Percentiles rank a stretch among this genome's conserved stretches.
Conservation (phyloP, 1,284 basidiomycete species). For the Mycena citricolor region DNA sequence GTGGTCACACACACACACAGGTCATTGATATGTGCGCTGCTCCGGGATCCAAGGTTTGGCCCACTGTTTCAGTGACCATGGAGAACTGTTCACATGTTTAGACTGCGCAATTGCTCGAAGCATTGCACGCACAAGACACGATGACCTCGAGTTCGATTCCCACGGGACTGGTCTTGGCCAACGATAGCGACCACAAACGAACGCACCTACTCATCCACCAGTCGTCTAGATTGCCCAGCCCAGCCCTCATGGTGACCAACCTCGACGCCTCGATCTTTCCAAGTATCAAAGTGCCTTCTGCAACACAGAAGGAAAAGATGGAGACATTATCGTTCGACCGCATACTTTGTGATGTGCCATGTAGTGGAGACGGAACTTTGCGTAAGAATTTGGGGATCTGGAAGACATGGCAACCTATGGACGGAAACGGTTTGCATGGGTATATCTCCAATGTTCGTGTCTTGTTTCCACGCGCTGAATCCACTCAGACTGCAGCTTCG, state of each 20-base stretch:
- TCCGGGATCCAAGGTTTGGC: constrained; percentile 88
- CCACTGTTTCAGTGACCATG: not conserved
- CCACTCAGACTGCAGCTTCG: constrained; percentile 79
- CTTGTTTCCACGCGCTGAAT: constrained; percentile 1
- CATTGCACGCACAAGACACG: constrained; percentile 73
- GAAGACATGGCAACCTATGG: constrained; percentile 87
- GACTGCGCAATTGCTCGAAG: constrained; percentile 91
- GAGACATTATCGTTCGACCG: constrained; percentile 80
- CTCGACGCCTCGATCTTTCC: constrained; percentile 93
- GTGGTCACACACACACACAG: constrained; percentile 37
- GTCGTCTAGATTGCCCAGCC: constrained; percentile 90
- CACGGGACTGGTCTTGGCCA: constrained; percentile 81
- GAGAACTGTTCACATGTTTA: constrained; percentile 28
- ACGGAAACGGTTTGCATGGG: constrained; percentile 91
- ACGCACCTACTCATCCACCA: constrained; percentile 98
- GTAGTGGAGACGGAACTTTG: constrained; percentile 95
- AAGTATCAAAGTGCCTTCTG: constrained; percentile 56
- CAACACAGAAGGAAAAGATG: constrained; percentile 22
- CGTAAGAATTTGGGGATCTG: constrained; percentile 96
- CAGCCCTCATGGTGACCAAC: constrained; percentile 94
- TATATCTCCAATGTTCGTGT: constrained; percentile 42
- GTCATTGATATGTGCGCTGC: constrained; percentile 99
- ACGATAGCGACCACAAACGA: constrained; percentile 91
- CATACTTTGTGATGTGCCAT: constrained; percentile 96
- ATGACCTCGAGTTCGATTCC: constrained; percentile 63